A percentile compares a stretch with the other conserved stretches of the same genome.
phyloP scores from a whole-genome alignment of 2,329 filamentous ascomycete genomes.

The Alternaria rosae region DNA sequence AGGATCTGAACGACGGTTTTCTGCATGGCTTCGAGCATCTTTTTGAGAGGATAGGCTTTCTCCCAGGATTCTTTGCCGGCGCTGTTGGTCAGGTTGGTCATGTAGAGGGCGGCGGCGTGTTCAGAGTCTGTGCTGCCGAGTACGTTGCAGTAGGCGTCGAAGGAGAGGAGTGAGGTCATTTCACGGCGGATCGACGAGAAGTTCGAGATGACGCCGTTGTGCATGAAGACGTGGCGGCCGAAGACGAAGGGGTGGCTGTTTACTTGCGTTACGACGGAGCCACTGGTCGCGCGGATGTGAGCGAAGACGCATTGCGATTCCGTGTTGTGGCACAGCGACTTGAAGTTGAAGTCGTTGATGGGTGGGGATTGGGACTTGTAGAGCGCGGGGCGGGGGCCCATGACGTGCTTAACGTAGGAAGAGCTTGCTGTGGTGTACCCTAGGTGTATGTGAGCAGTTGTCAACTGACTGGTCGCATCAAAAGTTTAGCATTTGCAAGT shows the following conservation, averaged over 20 bases:
- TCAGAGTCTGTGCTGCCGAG: conserved; percentile 63
- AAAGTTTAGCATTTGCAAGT: background rate
- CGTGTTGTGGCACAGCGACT: conserved; percentile 60
- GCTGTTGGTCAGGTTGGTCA: conserved; percentile 55
- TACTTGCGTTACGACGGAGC: conserved; percentile 57
- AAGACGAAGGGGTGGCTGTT: conserved; percentile 66
- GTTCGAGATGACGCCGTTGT: conserved; percentile 61
- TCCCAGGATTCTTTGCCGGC: conserved; percentile 53
- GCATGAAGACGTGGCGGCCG: conserved; percentile 63
- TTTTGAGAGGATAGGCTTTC: conserved; percentile 49
- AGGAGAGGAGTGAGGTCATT: conserved; percentile 55
- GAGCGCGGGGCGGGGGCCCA: conserved; percentile 55
- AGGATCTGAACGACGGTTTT: conserved; percentile 58
- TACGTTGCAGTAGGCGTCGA: conserved; percentile 59
- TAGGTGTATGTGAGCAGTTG: conserved; percentile 11
- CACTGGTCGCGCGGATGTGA: conserved; percentile 61
- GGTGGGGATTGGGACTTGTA: conserved; percentile 63
- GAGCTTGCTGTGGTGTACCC: conserved; percentile 58
- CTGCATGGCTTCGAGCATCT: conserved; percentile 57
- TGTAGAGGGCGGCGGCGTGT: conserved; percentile 59
- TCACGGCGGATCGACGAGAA: conserved; percentile 58
- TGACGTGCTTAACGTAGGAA: conserved; percentile 48
- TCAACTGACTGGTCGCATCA: background rate
- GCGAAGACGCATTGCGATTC: conserved; percentile 60
- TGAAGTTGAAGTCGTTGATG: conserved; percentile 63